phyloP scores from a whole-genome alignment of 768 basidiomycete genomes.

The Lentinula sp. region DNA sequence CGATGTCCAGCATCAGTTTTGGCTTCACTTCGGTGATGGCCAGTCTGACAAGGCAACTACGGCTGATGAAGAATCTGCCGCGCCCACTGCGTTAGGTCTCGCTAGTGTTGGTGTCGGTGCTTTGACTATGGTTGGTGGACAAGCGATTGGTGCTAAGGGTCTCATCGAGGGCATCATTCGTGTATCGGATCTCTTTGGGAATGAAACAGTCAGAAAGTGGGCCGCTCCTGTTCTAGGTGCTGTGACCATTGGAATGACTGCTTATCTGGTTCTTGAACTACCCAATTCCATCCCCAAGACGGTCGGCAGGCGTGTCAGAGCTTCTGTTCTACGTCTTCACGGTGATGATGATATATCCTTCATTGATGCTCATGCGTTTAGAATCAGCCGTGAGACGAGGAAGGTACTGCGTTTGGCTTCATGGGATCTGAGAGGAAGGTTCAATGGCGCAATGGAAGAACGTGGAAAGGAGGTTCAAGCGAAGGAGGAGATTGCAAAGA shows the following conservation, averaged over 20 bases:
- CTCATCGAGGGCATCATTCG: constrained; percentile 76
- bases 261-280: constrained; percentile 82
- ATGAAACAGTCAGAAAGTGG: constrained; percentile 81
- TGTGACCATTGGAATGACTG: constrained; percentile 61
- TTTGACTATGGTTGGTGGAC: constrained; percentile 84
- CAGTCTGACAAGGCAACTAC: constrained; percentile 19
- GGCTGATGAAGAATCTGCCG: constrained; percentile 28
- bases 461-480: constrained; percentile 67
- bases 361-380: constrained; percentile 57
- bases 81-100: constrained; percentile 62
- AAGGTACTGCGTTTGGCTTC: constrained; percentile 88
- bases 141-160: constrained; percentile 67
- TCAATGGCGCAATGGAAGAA: constrained; percentile 76
- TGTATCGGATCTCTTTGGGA: constrained; percentile 71
- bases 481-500: constrained; percentile 71
- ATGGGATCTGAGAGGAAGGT: constrained; percentile 85
- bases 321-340: constrained; percentile 47
- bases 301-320: constrained; percentile 77
- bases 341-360: constrained; percentile 50
- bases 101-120: constrained; percentile 79
- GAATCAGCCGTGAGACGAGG: constrained; percentile 80
- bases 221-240: constrained; percentile 81
- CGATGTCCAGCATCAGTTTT: constrained; percentile 78
- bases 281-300: constrained; percentile 86
- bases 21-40: constrained; percentile 58